phyloP scores from a whole-genome alignment of 495 filamentous ascomycete genomes.

The Aspergillus campestris region DNA sequence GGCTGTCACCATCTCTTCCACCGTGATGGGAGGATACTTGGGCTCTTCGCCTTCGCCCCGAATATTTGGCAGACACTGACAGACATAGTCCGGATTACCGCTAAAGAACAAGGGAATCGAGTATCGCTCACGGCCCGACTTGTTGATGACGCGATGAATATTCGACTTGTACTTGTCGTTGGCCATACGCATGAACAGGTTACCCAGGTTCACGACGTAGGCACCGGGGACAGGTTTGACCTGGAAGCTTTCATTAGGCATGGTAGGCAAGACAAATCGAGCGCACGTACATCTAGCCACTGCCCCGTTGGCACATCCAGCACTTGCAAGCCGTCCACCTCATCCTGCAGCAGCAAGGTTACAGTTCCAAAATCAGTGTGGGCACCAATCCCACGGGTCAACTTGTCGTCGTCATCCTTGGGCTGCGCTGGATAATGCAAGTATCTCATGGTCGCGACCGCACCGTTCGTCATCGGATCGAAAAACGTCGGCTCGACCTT shows the following conservation, averaged over 20 bases:
- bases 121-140: conserved; percentile 40
- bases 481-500: conserved; percentile 27
- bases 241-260: conserved; percentile 17
- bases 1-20: conserved; percentile 25
- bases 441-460: conserved; percentile 36
- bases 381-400: conserved; percentile 37
- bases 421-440: conserved; percentile 36
- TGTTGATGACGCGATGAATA: conserved; percentile 45
- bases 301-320: conserved; percentile 37
- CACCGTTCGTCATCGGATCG: conserved; percentile 20
- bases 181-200: conserved; percentile 53
- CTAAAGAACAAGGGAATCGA: conserved; percentile 56
- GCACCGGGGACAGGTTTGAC: conserved; percentile 41
- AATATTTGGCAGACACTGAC: conserved; percentile 47
- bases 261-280: background rate
- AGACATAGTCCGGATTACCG: conserved; percentile 45
- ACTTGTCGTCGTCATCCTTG: conserved; percentile 31
- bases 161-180: conserved; percentile 50
- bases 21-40: conserved; percentile 43
- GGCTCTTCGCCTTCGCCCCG: conserved; percentile 22
- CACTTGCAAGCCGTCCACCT: conserved; percentile 42
- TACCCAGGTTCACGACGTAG: conserved; percentile 48
- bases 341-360: conserved; percentile 39
- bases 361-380: conserved; percentile 40
- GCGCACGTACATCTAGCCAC: conserved; percentile 35